Conservation (phyloP, 2,329 filamentous ascomycete genomes). For the Remersonia thermophila region DNA sequence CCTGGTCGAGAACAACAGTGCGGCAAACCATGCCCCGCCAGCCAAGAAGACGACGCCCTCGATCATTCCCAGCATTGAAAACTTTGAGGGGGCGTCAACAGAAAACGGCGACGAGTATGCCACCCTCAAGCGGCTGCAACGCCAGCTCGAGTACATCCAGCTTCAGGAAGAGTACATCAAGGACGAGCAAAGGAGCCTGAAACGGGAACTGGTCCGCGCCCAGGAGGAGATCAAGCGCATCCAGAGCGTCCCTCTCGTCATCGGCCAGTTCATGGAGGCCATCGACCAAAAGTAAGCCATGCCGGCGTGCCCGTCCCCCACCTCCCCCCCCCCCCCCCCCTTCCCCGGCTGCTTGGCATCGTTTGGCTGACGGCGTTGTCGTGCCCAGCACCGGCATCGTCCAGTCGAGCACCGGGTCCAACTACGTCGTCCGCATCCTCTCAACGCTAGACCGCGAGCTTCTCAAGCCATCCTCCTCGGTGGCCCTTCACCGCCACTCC, state of each 20-base stretch:
- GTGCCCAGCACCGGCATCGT: slow-evolving; percentile 78
- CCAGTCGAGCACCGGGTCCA: slow-evolving; percentile 94
- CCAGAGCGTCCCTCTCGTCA: slow-evolving; percentile 93
- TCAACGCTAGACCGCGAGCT: slow-evolving; percentile 97
- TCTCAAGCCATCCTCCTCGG: slow-evolving; percentile 93
- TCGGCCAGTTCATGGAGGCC: slow-evolving; percentile 99
- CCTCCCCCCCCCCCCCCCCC: slow-evolving; percentile 4
- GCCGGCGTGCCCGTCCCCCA: no score
- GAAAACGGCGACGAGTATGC: slow-evolving; percentile 90
- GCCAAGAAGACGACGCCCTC: slow-evolving; percentile 71
- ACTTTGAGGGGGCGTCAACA: slow-evolving; percentile 68
- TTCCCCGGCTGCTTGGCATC: slow-evolving; percentile 1
- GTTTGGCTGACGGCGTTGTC: no score
- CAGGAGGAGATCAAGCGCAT: slow-evolving; percentile 99
- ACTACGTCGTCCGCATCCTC: slow-evolving; percentile 96
- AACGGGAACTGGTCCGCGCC: slow-evolving; percentile 90
- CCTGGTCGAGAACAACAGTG: slow-evolving; percentile 75
- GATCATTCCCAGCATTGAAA: slow-evolving; percentile 80
- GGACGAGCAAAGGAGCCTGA: slow-evolving; percentile 96
- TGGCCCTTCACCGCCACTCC: slow-evolving; percentile 93
- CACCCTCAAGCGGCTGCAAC: slow-evolving; percentile 88
- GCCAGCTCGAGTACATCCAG: slow-evolving; percentile 96
- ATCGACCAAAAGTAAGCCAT: slow-evolving; percentile 91
- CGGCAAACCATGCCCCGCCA: slow-evolving; percentile 58
- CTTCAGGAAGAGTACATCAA: slow-evolving; percentile 99